phyloP scores from a whole-genome alignment of 2,329 filamentous ascomycete genomes.

The Microsporum audouinii region DNA sequence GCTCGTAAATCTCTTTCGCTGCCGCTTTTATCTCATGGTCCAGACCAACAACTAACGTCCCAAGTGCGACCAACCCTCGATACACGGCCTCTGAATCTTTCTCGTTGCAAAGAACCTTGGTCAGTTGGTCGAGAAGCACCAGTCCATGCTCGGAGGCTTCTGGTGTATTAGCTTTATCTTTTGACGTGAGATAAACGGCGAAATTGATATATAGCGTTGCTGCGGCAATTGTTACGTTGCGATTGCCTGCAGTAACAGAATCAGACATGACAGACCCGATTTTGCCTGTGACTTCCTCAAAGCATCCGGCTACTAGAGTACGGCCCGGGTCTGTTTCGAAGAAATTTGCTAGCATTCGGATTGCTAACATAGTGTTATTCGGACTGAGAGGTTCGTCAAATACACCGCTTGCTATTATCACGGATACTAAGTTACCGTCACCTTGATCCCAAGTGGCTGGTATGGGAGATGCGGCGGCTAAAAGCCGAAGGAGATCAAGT shows the following conservation, averaged over 20 bases:
- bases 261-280: conserved; percentile 50
- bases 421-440: conserved; percentile 47
- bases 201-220: conserved; percentile 79
- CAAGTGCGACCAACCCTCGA: conserved; percentile 67
- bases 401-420: conserved; percentile 47
- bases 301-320: conserved; percentile 45
- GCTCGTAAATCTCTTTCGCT: conserved; percentile 46
- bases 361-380: conserved; percentile 80
- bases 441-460: conserved; percentile 51
- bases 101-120: conserved; percentile 52
- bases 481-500: conserved; percentile 75
- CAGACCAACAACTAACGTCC: conserved; percentile 56
- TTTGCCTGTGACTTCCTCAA: conserved; percentile 51
- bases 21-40: conserved; percentile 49
- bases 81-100: conserved; percentile 75
- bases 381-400: conserved; percentile 52
- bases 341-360: conserved; percentile 71
- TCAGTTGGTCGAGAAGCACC: conserved; percentile 50
- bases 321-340: conserved; percentile 67
- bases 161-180: conserved; percentile 29
- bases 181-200: conserved; percentile 54
- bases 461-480: conserved; percentile 55
- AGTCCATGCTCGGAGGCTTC: conserved; percentile 39
- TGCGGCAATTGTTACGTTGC: conserved; percentile 71
- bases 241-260: conserved; percentile 46